These are phyloP conservation scores for Patellifolia procumbens DNA, from an alignment of 179 eudicot genomes.

Conservation along the genomic window DNA sequence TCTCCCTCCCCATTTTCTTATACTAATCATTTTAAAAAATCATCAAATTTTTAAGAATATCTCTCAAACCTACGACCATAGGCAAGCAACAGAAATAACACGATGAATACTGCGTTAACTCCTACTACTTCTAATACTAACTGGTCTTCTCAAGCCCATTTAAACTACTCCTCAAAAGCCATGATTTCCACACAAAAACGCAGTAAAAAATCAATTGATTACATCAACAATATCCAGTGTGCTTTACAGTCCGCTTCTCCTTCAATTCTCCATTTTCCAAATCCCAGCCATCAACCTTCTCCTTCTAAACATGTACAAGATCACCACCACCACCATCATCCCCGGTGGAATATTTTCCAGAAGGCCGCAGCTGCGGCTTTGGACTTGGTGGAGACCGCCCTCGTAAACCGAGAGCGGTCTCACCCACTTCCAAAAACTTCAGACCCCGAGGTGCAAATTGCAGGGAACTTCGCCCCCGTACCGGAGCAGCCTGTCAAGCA, in stretches of 20 bases:
- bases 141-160: conserved; percentile 1
- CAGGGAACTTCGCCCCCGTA: conserved; percentile 71
- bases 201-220: neutral
- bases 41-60: neutral
- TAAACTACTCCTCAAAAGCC: neutral
- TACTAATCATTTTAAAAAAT: neutral
- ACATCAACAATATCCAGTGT: neutral
- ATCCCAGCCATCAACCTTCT: neutral
- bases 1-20: neutral
- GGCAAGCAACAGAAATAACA: neutral
- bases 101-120: conserved; percentile 5
- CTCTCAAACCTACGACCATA: neutral
- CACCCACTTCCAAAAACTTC: conserved; percentile 54
- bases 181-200: neutral
- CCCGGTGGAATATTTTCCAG: conserved; percentile 35
- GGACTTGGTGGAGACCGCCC: conserved; percentile 40
- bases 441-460: conserved; percentile 51
- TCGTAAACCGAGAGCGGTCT: conserved; percentile 28
- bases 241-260: conserved; percentile 22
- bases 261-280: conserved; percentile 18
- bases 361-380: conserved; percentile 45
- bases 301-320: neutral
- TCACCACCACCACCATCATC: neutral
- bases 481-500: conserved; percentile 44
- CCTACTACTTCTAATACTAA: neutral